Base-by-base conservation (phyloP, 306 rosid genomes). In the apple (Malus domestica) region DNA sequence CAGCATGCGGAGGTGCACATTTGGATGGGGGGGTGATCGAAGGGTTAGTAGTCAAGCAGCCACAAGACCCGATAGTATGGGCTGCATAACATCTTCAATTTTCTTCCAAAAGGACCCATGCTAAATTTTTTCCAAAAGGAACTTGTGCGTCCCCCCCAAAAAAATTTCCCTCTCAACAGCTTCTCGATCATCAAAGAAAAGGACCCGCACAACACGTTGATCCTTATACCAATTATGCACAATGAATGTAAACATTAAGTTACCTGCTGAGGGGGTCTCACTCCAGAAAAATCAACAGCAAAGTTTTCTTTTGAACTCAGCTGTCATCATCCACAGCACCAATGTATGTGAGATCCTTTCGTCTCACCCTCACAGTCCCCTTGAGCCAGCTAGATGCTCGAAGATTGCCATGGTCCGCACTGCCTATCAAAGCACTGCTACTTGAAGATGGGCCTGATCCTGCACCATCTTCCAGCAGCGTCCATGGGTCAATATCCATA, bases 381-480 rank as follows among this genome's bases (percentile, higher is more conserved):
- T 88, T 95, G 16, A 95, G 97, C 93, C 93, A 95, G 88, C 91
- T 81, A 20, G 90, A 79, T 19, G 97, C 99, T 80, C 85, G 92
- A 82, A 90, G 89, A 77, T 90, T 92, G 33, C 81, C 90, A 74
- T 84, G 95, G 71, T 90, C 93, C 49, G 89, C 89, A 49, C 87
- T 80, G 80, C 93, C 96, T 35, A 88, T 83, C 62, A 82, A 81
- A 66, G 86, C 83, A 74, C 89, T 78, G 46, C 79, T 90, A 80
- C 89, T 72, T 1, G 90, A 81, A 58, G 91, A 85, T 42, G 87
- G 90, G 79, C 90, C 89, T 46, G 97, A 89, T 72, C 97, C 98
- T n/a, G 97, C 87, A 3, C 99, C 93, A 59, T 95, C 99, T 89
- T 95, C 99, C 81, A 92, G 82, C 62, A 95, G 92, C 8, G 80